Evolutionary conservation across 1,284 basidiomycete genomes (phyloP), one percentile per base, ranked within the genome.

Genomic region (Hymenochaete sp.): DNA sequence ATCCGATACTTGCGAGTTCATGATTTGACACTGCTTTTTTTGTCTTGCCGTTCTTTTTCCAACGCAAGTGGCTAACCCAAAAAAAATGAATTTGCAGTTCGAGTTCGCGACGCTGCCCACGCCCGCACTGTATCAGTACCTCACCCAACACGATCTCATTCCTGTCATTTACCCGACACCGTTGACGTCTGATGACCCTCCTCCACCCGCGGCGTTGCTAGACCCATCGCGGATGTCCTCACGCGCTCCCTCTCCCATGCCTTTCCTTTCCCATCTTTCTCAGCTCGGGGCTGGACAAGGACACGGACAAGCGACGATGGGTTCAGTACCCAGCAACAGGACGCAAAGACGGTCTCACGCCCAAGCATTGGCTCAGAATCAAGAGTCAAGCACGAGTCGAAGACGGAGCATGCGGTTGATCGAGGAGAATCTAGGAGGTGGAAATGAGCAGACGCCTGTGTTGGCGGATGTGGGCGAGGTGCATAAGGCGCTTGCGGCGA

Each of bases 81-180:
- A n/a, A n/a, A n/a, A n/a, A n/a, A n/a, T n/a, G n/a, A n/a, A 9
- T 43, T 33, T 21, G 53, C 60, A 87, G 84, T 71, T 87, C 53
- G 80, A 87, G 58, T 86, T 87, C 58, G 65, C 67, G 36, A 73
- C 73, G 52, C 66, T 87, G 62, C 73, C 82, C 16, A 64, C 65
- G 18, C 60, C 70, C 25, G 71, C 73, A 11, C 63, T 87, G 21
- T 72, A 83, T 57, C 72, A 75, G 46, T 88, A 88, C 59, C 71
- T 88, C 46, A 67, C 70, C 11, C 75, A 80, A 45, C 80, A 73
- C 55, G 77, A 84, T 57, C 70, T 87, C 42, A 67, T 82, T 18
- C 84, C 85, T 13, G 57, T 62, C 29, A 70, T 88, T 37, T 71
- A 75, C 51, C 85, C 84, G 21, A 77, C 79, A 9, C 83, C 84